Conservation (phyloP, 2,329 filamentous ascomycete genomes). For the Alternaria conjuncta region DNA sequence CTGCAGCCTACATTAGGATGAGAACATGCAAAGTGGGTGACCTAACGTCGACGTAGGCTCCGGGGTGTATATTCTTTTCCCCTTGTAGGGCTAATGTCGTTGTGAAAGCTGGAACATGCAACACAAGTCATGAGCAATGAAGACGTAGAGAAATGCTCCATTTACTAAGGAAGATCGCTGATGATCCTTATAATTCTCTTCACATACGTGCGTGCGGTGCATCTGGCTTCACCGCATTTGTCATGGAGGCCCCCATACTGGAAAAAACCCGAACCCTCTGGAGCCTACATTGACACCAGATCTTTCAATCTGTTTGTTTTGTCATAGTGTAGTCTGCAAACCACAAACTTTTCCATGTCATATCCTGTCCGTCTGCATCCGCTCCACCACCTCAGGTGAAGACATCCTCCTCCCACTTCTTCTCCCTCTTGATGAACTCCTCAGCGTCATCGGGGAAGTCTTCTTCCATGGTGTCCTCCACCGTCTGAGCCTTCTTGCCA, state of each 20-base stretch:
- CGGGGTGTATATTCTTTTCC: no score
- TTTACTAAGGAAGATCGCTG: not conserved
- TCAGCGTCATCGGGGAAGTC: slow-evolving; percentile 15
- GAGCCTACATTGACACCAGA: no score
- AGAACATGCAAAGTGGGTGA: not conserved
- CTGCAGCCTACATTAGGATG: not conserved
- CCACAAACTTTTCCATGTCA: no score
- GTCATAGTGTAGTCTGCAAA: no score
- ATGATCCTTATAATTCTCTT: not conserved
- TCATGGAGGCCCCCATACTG: not conserved
- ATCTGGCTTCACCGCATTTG: not conserved
- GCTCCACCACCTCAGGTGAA: not conserved
- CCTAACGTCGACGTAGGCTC: not conserved
- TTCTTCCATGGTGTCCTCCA: not conserved
- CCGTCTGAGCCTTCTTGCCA: slow-evolving; percentile 15
- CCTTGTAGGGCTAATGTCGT: no score
- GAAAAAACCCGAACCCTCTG: no score
- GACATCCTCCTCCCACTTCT: slow-evolving; percentile 7
- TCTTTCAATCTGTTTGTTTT: no score
- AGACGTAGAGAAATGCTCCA: not conserved
- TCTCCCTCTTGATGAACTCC: slow-evolving; percentile 20
- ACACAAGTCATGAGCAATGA: not conserved
- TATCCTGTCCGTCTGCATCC: no score
- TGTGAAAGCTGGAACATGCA: not conserved
- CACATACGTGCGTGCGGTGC: not conserved